phyloP scores from a whole-genome alignment of 768 basidiomycete species.

The Scleroderma citrinum region DNA sequence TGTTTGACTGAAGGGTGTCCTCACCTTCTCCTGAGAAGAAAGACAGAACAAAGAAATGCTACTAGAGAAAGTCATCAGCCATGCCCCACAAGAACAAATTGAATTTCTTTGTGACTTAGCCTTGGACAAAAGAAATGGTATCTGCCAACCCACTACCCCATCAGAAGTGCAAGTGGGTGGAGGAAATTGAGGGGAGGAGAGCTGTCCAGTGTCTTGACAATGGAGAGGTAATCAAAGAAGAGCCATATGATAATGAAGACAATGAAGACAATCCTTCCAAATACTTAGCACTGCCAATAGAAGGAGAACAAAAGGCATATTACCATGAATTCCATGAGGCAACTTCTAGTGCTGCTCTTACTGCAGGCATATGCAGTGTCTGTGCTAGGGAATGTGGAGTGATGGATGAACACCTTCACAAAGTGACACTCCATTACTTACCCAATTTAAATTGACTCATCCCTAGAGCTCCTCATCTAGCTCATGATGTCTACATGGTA shows the following conservation, averaged over 20 bases:
- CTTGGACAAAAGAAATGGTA: too few relatives aligned
- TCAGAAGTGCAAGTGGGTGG: neutral
- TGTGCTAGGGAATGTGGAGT: slow-evolving; percentile 1
- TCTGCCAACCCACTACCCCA: neutral
- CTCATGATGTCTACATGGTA: neutral
- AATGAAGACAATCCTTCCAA: neutral
- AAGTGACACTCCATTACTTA: neutral
- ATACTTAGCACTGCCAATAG: neutral
- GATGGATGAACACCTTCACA: neutral
- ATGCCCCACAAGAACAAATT: neutral
- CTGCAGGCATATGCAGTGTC: neutral
- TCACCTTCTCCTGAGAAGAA: neutral
- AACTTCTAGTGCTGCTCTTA: neutral
- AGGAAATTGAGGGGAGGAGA: neutral
- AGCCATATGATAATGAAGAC: neutral
- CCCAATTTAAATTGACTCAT: neutral
- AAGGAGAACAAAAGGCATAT: neutral
- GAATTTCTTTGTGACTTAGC: neutral
- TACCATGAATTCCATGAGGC: neutral
- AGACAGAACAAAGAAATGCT: neutral
- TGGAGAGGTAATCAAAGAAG: neutral
- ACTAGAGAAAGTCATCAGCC: neutral
- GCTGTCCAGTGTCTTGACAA: neutral
- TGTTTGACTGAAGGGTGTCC: neutral
- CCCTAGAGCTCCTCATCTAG: neutral